Evolutionary conservation across 805 yeast species (phyloP).

Genomic region (Komagataella phaffii): DNA sequence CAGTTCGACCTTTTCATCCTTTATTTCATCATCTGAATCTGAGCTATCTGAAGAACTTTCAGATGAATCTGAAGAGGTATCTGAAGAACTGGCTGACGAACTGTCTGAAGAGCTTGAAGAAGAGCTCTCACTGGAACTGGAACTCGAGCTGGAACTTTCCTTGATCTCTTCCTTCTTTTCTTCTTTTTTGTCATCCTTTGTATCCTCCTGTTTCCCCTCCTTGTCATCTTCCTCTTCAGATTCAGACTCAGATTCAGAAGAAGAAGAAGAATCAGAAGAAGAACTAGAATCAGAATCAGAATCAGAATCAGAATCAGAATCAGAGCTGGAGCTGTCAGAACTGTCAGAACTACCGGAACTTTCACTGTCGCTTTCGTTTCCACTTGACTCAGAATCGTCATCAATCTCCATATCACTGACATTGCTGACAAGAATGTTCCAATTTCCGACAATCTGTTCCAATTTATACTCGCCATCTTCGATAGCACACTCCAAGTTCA

Average conservation of each 20-base stretch:
- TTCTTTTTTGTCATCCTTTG: background rate
- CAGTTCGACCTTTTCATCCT: slow-evolving; percentile 23
- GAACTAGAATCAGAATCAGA: slow-evolving; percentile 11
- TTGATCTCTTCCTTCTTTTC: background rate
- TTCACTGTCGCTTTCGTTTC: slow-evolving; percentile 5
- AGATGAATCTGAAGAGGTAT: background rate
- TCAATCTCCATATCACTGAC: slow-evolving; percentile 2
- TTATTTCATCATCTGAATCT: slow-evolving; percentile 21
- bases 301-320: slow-evolving; percentile 11
- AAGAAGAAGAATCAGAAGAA: slow-evolving; percentile 9
- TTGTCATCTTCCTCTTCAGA: background rate
- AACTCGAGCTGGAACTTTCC: background rate
- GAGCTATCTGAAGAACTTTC: slow-evolving; percentile 5
- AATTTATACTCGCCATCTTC: slow-evolving; percentile 4
- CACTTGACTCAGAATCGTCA: slow-evolving; percentile 6
- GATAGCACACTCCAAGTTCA: background rate
- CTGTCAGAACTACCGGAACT: slow-evolving; percentile 4
- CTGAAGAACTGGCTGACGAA: background rate
- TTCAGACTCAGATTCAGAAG: background rate
- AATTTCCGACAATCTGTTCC: background rate
- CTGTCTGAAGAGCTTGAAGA: background rate
- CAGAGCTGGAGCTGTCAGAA: slow-evolving; percentile 6
- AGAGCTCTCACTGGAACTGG: background rate
- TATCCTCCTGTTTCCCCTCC: background rate
- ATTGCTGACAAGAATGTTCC: background rate